Evolutionary conservation across 1,284 basidiomycete species (phyloP).

Genomic region (Taiwanofungus camphoratus): DNA sequence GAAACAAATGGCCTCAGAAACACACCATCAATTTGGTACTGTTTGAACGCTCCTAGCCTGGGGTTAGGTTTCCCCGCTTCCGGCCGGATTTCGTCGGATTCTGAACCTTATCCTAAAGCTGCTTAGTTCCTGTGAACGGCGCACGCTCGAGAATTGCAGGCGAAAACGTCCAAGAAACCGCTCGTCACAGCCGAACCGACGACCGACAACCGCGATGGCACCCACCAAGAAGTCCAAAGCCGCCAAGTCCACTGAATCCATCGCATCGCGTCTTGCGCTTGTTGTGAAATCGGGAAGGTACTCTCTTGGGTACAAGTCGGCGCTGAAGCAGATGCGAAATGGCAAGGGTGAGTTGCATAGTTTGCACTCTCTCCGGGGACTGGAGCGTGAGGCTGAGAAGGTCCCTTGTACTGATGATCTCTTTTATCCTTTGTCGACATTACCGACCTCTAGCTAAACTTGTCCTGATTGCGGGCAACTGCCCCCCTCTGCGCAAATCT

Average conservation of each 20-base stretch:
- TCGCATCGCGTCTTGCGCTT: constrained; percentile 92
- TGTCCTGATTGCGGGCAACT: constrained; percentile 98
- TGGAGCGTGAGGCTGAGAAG: constrained; percentile 97
- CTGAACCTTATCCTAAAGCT: constrained; percentile 21
- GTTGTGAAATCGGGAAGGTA: constrained; percentile 98
- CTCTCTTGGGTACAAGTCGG: constrained; percentile 93
- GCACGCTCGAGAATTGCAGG: not conserved
- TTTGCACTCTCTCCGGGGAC: constrained; percentile 61
- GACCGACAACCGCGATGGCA: constrained; percentile 58
- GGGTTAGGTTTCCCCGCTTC: constrained; percentile 17
- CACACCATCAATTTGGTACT: constrained; percentile 20
- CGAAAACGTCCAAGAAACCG: not conserved
- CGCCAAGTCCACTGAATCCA: constrained; percentile 88
- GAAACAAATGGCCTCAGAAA: constrained; percentile 6
- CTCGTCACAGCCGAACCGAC: constrained; percentile 8
- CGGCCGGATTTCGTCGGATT: constrained; percentile 6
- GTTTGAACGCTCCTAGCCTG: constrained; percentile 13
- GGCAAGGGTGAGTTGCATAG: constrained; percentile 84
- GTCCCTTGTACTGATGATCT: constrained; percentile 73
- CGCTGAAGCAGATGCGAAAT: constrained; percentile 96
- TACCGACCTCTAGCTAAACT: constrained; percentile 75
- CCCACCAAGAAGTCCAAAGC: constrained; percentile 94
- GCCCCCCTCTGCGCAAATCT: constrained; percentile 97
- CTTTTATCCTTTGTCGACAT: constrained; percentile 18
- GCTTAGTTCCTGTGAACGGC: constrained; percentile 14